A percentile compares a stretch with the other conserved stretches of the same genome.
These are phyloP conservation scores for Physcomitrium patens DNA, from an alignment of 225 moss, liverwort and hornwort genomes.

Conservation along the genomic window DNA sequence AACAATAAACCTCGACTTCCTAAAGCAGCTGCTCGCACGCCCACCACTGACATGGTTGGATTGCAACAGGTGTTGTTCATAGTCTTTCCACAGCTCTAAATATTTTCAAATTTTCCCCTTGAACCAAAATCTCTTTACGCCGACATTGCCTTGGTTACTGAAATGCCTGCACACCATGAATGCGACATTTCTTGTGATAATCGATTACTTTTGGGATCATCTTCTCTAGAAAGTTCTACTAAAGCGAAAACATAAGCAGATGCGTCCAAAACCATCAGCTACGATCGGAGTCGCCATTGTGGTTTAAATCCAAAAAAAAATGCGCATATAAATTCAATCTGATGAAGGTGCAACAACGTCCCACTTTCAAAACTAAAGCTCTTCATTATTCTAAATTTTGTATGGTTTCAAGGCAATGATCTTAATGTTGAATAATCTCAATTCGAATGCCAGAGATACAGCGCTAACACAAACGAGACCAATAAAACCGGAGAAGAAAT, in stretches of 20 bases:
- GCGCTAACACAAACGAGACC: background rate
- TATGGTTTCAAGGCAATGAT: background rate
- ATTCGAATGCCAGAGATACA: background rate
- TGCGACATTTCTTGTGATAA: conserved; percentile 28
- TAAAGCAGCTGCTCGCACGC: conserved; percentile 60
- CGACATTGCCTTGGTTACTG: conserved; percentile 19
- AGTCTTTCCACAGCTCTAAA: conserved; percentile 26
- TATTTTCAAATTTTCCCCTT: conserved; percentile 22
- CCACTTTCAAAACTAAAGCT: background rate
- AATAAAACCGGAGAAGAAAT: background rate
- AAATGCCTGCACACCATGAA: conserved; percentile 35
- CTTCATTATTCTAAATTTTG: background rate
- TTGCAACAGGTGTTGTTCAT: conserved; percentile 58
- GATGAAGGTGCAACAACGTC: background rate
- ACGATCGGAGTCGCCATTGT: background rate
- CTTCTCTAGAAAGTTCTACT: background rate
- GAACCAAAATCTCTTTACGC: conserved; percentile 32
- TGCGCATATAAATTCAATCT: background rate
- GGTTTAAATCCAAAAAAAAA: background rate
- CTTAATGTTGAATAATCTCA: background rate
- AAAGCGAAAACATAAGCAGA: conserved; percentile 2
- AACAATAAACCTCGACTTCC: conserved; percentile 51
- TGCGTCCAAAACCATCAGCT: background rate
- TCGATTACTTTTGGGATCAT: conserved; percentile 12
- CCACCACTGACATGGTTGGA: conserved; percentile 55